These are phyloP conservation scores for Sphenostylis stenocarpa DNA, from an alignment of 306 rosid genomes.

Conservation along the genomic window DNA sequence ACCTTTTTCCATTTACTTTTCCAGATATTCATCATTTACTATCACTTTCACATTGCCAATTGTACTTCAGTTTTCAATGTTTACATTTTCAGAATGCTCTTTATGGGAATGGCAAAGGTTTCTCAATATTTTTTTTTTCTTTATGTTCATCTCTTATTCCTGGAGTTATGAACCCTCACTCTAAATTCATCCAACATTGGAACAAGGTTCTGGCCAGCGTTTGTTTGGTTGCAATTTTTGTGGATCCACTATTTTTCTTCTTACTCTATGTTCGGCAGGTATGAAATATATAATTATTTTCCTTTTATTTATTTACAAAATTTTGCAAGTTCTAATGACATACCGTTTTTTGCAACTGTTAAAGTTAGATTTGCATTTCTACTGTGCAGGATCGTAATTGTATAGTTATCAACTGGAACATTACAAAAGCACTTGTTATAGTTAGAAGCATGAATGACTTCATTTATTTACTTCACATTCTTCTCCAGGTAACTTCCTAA, in stretches of 20 bases:
- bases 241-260: constrained; percentile 87
- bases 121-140: constrained; percentile 51
- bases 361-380: constrained; percentile 3
- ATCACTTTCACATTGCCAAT: background rate
- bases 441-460: constrained; percentile 76
- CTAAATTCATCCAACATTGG: constrained; percentile 69
- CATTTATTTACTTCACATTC: constrained; percentile 62
- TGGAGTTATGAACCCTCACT: constrained; percentile 82
- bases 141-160: constrained; percentile 53
- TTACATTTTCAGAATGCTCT: constrained; percentile 61
- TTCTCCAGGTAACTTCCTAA: constrained; percentile 66
- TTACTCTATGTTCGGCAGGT: constrained; percentile 50
- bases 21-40: background rate
- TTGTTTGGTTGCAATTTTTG: constrained; percentile 68
- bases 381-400: constrained; percentile 47
- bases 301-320: constrained; percentile 6
- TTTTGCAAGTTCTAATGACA: background rate
- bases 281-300: background rate
- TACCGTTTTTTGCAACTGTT: background rate
- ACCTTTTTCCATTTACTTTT: constrained; percentile 1
- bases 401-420: constrained; percentile 44
- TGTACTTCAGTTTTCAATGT: constrained; percentile 11
- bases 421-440: constrained; percentile 51
- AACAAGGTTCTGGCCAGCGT: constrained; percentile 62
- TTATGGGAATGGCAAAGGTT: constrained; percentile 78